Evolutionary conservation across 1,139 yeast genomes (phyloP), one percentile per base, ranked within the genome.

Genomic region (Candida sp.): DNA sequence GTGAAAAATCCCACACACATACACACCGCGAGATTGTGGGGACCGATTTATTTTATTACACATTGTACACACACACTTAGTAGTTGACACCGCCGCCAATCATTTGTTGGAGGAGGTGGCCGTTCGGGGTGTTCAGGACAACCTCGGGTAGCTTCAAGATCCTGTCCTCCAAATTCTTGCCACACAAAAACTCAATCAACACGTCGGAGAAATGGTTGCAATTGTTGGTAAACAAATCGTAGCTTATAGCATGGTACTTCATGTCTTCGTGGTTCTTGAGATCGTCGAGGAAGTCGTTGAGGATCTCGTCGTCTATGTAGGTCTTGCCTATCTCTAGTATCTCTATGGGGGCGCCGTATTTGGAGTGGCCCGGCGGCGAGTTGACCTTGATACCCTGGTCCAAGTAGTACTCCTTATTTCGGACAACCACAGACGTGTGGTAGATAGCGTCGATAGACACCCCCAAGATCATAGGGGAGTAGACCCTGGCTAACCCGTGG

Each of bases 121-220:
- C 91, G 55, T 83, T 81, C 1, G 90, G 90, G 0, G 88, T 80
- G 38, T 69, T 69, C 53, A 86, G 71, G 2, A 86, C 90, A 38
- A 72, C 74, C 43, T 77, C 75, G 0, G 92, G 91, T 42, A 86
- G 70, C 27, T 73, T 67, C 47, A 78, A 67, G 28, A 86, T 85
- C 59, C 73, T 48, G 73, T 87, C 67, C 67, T 81, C 69, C 61
- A 77, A 61, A 50, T 67, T 67, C 54, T 73, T 70, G 12, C 87
- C 89, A 39, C 83, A 84, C 55, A 85, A 69, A 57, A 86, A 86
- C 57, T 86, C 86, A 45, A 82, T 64, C 50, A 83, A 61, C 44
- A 78, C 83, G 56, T 85, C 80, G 12, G 88, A 77, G 67, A 86
- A 85, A 57, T 86, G 88, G 66, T 86, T 86, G 65, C 92, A 86